Base-by-base conservation (phyloP, 306 rosid species). In the Gynostemma pentaphyllum region DNA sequence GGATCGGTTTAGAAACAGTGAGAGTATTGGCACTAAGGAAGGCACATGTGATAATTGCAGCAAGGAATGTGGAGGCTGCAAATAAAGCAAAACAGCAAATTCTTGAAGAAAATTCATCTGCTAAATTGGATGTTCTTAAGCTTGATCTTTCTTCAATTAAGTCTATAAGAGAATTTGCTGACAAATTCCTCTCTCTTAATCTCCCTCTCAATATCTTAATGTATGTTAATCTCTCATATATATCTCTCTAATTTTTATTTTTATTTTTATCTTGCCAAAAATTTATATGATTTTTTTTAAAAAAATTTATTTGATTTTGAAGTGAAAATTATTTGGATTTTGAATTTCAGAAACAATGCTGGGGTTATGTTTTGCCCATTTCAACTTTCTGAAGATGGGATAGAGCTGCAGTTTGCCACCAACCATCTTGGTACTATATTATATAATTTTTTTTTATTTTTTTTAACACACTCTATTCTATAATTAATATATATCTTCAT, bases 281-380 rank as follows among this genome's bases (percentile, higher is more conserved):
- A 1, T 52, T 45, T 47, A 4, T 39, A 10, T 3, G 27, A 10
- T 16, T 1, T 47, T 67, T 72, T 19, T 48, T 34, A 42, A 26
- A 69, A 27, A 47, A 4, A 34, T 56, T 45, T n/a, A 39, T 23
- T 19, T 63, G 34, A 48, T 28, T 15, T 55, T 9, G 24, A 48
- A 27, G 23, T 52, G 22, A 53, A 10, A 26, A 15, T 29, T 24
- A 23, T 9, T 26, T 52, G 13, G 26, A 0, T 32, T n/a, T n/a
- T 22, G 0, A 39, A 21, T 79, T 80, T 74, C 75, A 92, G 99
- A 92, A 92, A 92, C 88, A 92, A 92, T 66, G 99, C 96, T 62
- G 95, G 99, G 42, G 79, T 92, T 29, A 88, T 92, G 99, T 92
- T 92, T 74, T 88, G 99, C 63, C 96, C 96, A 9, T 85, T 76